These are phyloP conservation scores for Aspergillus aculeatus DNA, from an alignment of 2,329 filamentous ascomycete species.

Conservation along the genomic window DNA sequence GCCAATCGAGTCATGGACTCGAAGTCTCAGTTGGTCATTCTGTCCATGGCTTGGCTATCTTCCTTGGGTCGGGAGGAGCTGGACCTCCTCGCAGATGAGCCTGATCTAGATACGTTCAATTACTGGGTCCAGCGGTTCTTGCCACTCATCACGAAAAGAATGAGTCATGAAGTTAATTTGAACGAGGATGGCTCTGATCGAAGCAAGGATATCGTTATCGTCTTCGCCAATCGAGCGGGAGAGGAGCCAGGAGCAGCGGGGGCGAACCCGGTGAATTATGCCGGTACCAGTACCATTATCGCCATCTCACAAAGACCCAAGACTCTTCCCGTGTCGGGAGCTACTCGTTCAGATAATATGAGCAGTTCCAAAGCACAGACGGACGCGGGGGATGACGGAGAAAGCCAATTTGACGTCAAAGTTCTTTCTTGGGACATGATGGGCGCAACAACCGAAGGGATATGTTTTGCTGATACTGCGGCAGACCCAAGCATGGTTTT, in stretches of 20 bases:
- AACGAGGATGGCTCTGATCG: constrained; percentile 22
- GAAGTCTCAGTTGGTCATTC: constrained; percentile 52
- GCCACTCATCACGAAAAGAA: constrained; percentile 45
- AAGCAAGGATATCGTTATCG: constrained; percentile 42
- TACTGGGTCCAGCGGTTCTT: constrained; percentile 64
- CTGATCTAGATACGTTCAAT: constrained; percentile 60
- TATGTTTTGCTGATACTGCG: constrained; percentile 49
- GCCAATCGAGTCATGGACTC: constrained; percentile 53
- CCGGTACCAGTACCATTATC: constrained; percentile 49
- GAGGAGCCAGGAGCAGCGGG: constrained; percentile 40
- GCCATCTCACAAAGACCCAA: constrained; percentile 34
- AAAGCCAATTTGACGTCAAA: constrained; percentile 33
- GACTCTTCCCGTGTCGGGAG: constrained; percentile 6
- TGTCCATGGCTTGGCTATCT: constrained; percentile 66
- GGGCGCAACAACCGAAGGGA: constrained; percentile 45
- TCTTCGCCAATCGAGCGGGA: constrained; percentile 49
- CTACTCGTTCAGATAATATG: constrained; percentile 14
- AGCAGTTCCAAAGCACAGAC: background rate
- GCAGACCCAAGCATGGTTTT: constrained; percentile 42
- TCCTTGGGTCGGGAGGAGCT: constrained; percentile 51
- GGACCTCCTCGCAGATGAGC: constrained; percentile 41
- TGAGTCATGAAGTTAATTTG: constrained; percentile 28
- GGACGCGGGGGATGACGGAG: constrained; percentile 12
- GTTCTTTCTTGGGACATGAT: constrained; percentile 49
- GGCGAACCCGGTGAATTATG: constrained; percentile 45